Percentiles rank a stretch among this genome's conserved stretches.
These are phyloP conservation scores for Thozetella sp. DNA, from an alignment of 495 filamentous ascomycete genomes.

Conservation along the genomic window DNA sequence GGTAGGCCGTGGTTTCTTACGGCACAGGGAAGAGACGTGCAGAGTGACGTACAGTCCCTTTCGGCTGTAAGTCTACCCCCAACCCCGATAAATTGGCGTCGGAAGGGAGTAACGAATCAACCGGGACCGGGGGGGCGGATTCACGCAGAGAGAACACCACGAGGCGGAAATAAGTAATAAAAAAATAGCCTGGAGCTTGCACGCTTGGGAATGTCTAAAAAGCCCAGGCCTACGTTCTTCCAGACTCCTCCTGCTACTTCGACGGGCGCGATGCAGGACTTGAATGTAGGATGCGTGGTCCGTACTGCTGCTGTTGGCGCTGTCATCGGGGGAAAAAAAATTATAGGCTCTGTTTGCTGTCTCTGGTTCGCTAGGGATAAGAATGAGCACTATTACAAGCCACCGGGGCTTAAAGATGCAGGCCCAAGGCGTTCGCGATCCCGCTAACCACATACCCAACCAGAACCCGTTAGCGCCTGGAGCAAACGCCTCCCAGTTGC, in stretches of 20 bases:
- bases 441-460: not conserved
- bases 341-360: not conserved
- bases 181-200: no score
- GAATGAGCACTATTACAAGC: no score
- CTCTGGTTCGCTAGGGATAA: not conserved
- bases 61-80: not conserved
- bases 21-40: not conserved
- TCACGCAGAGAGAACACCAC: not conserved
- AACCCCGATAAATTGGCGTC: not conserved
- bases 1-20: not conserved
- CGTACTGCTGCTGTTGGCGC: no score
- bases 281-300: no score
- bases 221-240: no score
- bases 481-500: not conserved
- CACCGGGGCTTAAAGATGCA: no score
- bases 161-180: not conserved
- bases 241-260: no score
- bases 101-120: not conserved
- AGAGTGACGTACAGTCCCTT: slow-evolving; percentile 2
- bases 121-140: not conserved
- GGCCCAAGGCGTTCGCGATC: not conserved
- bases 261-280: no score
- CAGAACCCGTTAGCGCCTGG: not conserved
- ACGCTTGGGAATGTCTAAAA: no score
- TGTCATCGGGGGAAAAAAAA: not conserved